Evolutionary conservation across 768 basidiomycete species (phyloP), one percentile per base, ranked within the genome.

Genomic region (Pulveroboletus frians): DNA sequence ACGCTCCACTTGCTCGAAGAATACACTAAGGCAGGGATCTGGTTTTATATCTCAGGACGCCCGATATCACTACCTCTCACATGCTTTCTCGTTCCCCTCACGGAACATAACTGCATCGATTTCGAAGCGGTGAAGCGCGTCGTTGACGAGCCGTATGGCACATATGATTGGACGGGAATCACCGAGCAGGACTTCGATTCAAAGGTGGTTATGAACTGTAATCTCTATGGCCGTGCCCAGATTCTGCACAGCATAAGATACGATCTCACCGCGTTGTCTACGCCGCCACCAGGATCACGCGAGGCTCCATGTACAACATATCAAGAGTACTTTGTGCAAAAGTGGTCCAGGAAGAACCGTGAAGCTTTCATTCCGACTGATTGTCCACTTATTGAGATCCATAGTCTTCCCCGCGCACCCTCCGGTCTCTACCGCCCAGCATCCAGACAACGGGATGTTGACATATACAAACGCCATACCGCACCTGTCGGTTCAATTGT

Each of bases 71-170:
- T 70, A 3, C 74, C 75, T 7, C 69, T 83, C 40, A 78, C 79
- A 48, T 75, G 82, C 51, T 88, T 80, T 63, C 68, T 92, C 32
- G 78, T 86, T 20, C 88, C 85, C 5, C 66, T 92, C 41, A 73
- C 70, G n/a, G 59, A 64, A 36, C 66, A 73, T 26, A 61, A 66
- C 17, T 69, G 73, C 38, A 75, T 81, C 21, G 84, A 92, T 68
- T 87, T 79, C 48, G 60, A 68, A 11, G 73, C 72, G 0, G 84
- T 91, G 56, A 62, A 76, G 26, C 60, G 61, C 9, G 66, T 84
- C 9, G 63, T 86, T 41, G 49, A 67, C 5, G 67, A 77, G 40
- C 80, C 79, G 1, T 65, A 60, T 10, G 84, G 84, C 10, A 71
- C 61, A 17, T 62, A 64, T 21, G 74, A 87, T 56, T 88, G 85